Percentiles rank a stretch among this genome's conserved stretches.
phyloP scores from a whole-genome alignment of 2,329 filamentous ascomycete genomes.

The Stachybotrys echinatus region DNA sequence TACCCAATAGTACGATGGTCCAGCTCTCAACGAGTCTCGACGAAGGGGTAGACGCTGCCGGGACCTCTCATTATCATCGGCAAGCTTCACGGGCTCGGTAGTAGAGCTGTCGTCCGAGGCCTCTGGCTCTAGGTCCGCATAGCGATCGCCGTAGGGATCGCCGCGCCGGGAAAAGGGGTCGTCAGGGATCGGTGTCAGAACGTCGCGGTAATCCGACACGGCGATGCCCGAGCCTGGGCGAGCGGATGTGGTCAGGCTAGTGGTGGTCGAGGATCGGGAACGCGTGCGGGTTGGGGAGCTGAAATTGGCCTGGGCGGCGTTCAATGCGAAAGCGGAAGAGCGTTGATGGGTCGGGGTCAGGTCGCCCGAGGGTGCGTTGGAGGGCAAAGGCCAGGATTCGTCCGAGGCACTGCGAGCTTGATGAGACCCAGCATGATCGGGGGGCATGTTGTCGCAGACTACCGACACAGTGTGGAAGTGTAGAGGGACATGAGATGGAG shows the following conservation, averaged over 20 bases:
- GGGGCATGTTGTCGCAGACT: constrained; percentile 1
- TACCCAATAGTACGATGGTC: constrained; percentile 31
- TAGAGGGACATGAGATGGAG: neutral
- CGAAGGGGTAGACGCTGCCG: constrained; percentile 39
- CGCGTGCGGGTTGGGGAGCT: neutral
- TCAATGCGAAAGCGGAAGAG: neutral
- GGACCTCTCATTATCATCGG: constrained; percentile 33
- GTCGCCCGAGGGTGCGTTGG: neutral
- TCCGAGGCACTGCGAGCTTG: constrained; percentile 2
- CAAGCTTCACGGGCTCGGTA: constrained; percentile 19
- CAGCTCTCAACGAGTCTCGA: constrained; percentile 43
- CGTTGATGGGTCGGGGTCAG: neutral
- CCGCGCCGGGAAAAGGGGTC: constrained; percentile 50
- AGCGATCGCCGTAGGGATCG: constrained; percentile 27
- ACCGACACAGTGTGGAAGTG: neutral
- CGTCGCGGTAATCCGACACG: constrained; percentile 1
- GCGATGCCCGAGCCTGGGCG: neutral
- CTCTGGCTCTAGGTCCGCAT: constrained; percentile 4
- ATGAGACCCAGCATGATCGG: neutral
- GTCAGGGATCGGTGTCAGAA: constrained; percentile 46
- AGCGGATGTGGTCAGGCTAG: neutral
- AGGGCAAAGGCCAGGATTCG: constrained; percentile 1
- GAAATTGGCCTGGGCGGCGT: neutral
- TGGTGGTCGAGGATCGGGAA: neutral
- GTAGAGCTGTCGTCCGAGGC: constrained; percentile 16